Conservation (phyloP, 306 rosid genomes). For the Astragalus glycyphyllos region DNA sequence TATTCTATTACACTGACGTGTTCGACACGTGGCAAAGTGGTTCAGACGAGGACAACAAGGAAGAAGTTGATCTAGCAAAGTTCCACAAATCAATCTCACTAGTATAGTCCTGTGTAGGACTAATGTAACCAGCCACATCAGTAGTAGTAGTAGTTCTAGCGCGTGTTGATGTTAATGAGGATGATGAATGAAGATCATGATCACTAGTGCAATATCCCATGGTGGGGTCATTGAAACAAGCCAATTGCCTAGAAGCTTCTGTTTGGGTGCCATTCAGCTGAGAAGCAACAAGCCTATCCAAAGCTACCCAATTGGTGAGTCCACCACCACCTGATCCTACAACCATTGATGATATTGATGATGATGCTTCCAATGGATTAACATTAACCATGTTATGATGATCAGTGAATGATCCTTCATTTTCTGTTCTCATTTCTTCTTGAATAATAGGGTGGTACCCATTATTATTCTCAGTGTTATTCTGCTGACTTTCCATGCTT, state of each 20-base stretch:
- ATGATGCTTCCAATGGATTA: constrained; percentile 38
- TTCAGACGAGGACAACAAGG: constrained; percentile 61
- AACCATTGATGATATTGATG: constrained; percentile 35
- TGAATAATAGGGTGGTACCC: constrained; percentile 56
- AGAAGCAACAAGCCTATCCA: constrained; percentile 86
- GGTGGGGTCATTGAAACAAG: constrained; percentile 61
- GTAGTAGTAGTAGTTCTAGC: constrained; percentile 8
- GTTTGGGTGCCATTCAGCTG: constrained; percentile 78
- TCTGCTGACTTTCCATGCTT: constrained; percentile 49
- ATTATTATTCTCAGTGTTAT: not conserved
- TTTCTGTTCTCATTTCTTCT: constrained; percentile 33
- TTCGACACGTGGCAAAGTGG: constrained; percentile 68
- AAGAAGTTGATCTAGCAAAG: constrained; percentile 60
- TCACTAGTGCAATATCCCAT: constrained; percentile 40
- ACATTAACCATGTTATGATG: constrained; percentile 46
- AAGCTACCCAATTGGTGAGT: constrained; percentile 72
- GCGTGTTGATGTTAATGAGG: constrained; percentile 47
- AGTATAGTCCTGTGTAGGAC: constrained; percentile 51
- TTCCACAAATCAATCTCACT: constrained; percentile 81
- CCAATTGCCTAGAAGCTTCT: constrained; percentile 56
- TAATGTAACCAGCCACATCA: constrained; percentile 20
- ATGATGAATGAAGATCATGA: constrained; percentile 60
- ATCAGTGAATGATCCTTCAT: constrained; percentile 46
- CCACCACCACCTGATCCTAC: too few relatives aligned
- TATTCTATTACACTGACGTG: constrained; percentile 47